Evolutionary conservation across 805 yeast species (phyloP).

Genomic region (Candida methanosorbosa): DNA sequence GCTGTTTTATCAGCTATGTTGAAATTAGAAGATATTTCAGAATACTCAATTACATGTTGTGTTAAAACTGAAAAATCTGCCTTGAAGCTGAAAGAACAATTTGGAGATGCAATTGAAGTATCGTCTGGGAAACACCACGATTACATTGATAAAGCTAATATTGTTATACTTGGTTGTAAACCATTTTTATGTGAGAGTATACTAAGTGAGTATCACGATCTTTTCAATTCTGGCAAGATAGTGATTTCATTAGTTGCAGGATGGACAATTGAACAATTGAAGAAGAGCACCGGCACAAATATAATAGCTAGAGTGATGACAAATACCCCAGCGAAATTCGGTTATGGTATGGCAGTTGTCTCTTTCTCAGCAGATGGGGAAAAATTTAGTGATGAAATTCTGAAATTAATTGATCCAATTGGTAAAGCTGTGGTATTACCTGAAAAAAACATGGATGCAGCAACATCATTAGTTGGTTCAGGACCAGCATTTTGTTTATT

Average conservation of each 20-base stretch:
- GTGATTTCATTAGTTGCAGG: slow-evolving; percentile 88
- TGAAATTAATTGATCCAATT: slow-evolving; percentile 50
- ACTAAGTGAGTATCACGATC: slow-evolving; percentile 42
- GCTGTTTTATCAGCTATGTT: slow-evolving; percentile 81
- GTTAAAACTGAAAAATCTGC: slow-evolving; percentile 51
- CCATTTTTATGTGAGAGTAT: slow-evolving; percentile 68
- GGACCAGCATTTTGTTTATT: slow-evolving; percentile 92
- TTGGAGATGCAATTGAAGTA: slow-evolving; percentile 44
- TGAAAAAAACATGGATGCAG: slow-evolving; percentile 93
- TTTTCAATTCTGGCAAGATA: slow-evolving; percentile 29
- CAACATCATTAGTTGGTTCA: slow-evolving; percentile 90
- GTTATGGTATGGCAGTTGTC: slow-evolving; percentile 92
- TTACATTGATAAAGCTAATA: slow-evolving; percentile 52
- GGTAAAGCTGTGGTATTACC: slow-evolving; percentile 64
- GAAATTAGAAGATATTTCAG: slow-evolving; percentile 37
- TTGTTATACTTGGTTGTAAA: slow-evolving; percentile 79
- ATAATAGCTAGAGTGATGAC: slow-evolving; percentile 92
- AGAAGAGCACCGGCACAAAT: slow-evolving; percentile 31
- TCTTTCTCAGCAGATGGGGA: slow-evolving; percentile 53
- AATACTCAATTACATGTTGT: slow-evolving; percentile 75
- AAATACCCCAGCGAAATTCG: slow-evolving; percentile 90
- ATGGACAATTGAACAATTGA: slow-evolving; percentile 69
- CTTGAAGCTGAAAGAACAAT: slow-evolving; percentile 33
- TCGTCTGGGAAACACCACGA: slow-evolving; percentile 38
- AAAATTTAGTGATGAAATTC: slow-evolving; percentile 33